Evolutionary conservation across 2,329 filamentous ascomycete genomes (phyloP), one percentile per base, ranked within the genome.

Genomic region (Graphilbum fragrans): DNA sequence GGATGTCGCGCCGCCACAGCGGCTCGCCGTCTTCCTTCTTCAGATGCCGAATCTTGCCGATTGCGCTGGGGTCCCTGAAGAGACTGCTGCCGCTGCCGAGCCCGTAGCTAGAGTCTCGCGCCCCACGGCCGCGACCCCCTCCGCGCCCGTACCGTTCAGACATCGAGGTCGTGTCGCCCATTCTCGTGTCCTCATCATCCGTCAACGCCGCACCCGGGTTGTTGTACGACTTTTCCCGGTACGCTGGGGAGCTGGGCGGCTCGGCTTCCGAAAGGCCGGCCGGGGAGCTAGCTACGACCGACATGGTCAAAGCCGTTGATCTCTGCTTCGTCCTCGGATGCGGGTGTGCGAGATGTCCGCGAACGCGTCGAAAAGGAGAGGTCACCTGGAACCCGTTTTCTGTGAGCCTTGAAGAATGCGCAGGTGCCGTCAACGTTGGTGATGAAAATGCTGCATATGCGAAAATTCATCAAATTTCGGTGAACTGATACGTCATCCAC

Each of bases 11-110:
- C 52, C 86, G 72, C 86, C 86, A 93, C 4, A 93, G 69, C 37
- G 86, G 86, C 50, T 88, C 83, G 54, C 86, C 86, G 55, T 93
- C 86, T 47, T 88, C 84, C 60, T 92, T 92, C 62, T 93, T 93
- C 40, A 93, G 63, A 58, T 92, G 85, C 41, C 82, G 67, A 44
- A 93, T 86, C 65, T 92, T 93, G 50, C 74, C 74, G 39, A 74
- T 63, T 41, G 63, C 57, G 43, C 56, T 57, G 40, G 61, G 58
- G 32, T 54, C 53, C 41, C 57, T 58, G 62, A 64, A 43, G 50
- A 54, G 35, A 41, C 38, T 32, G 9, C 66, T 48, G 60, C 64
- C 42, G n/a, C 39, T 37, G 14, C 35, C 25, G 16, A 47, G 41
- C 60, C 62, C 39, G 47, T 52, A 38, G 39, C 34, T 46, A 39